Evolutionary conservation across 179 eudicot species (phyloP), one percentile per base, ranked within the genome.

Genomic region (Beta corolliflora): DNA sequence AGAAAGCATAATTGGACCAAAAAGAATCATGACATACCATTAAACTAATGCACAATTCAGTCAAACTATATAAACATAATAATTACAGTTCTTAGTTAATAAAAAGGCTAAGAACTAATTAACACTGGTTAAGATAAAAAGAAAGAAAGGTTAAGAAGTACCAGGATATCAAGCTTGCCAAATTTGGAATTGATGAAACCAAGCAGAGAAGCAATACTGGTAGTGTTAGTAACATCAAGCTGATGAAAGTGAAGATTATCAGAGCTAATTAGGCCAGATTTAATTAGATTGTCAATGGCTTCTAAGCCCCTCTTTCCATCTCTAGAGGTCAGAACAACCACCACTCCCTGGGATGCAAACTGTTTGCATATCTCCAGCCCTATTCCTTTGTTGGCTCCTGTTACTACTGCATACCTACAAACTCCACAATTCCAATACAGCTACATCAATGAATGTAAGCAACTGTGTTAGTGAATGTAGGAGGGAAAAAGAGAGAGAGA

Each of bases 331-430:
- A 92, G 63, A 7, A 92, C 84, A 59, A 92, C 92, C 9, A 56
- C 65, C 4, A 91, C 81, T 0, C 91, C 93, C 48, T 91, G 21
- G 5, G 86, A 81, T 21, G 91, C 93, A 8, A 92, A 82, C 61
- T 91, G 96, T 65, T 88, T 88, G 81, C 92, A 89, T 15, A 87
- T 85, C 70, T 89, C 96, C 0, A 91, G 76, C 21, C 96, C 96
- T 25, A 92, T 86, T 69, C 94, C 94, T 83, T 86, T 91, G 84
- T 91, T 91, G 80, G 86, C 87, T 50, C 94, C 93, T 59, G 93
- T 89, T 1, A 92, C 95, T 14, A 92, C 88, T 79, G 95, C 93
- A 83, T 78, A 84, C 85, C 94, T 91, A 29, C 73, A 77, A 8
- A 68, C 1, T 46, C 36, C 50, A 70, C 23, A 9, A 7, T 7